Evolutionary conservation across 208 protist genomes (phyloP), one percentile per base, ranked within the genome.

Genomic region (Herpetomonas tarakana): DNA sequence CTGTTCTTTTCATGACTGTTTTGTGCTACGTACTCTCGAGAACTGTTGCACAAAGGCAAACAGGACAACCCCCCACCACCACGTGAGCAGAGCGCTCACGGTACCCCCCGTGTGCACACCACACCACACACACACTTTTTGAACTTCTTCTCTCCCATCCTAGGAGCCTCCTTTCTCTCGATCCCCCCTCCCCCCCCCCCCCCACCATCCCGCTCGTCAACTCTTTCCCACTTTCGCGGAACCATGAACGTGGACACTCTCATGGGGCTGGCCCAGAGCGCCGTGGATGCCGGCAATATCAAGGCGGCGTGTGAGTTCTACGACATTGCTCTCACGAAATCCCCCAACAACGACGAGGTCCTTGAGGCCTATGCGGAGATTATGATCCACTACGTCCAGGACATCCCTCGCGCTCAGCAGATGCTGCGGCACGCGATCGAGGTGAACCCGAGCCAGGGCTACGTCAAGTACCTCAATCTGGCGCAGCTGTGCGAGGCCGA

Each of bases 351-450:
- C 65, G 85, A 86, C 49, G 88, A 94, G 49, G 82, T 97, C 28
- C 58, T 97, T n/a, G 92, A 97, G 76, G 86, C 88, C 14, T 94
- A 95, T 53, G 92, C 87, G 50, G 89, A 97, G 58, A 78, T 96
- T 28, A 81, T 97, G 78, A 84, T 97, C n/a, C 86, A 94, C 68
- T 76, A 86, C 63, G 73, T 71, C 12, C 71, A 83, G 45, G 83
- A 94, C 57, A 53, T 83, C 21, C 53, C 68, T 19, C 76, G 83
- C 16, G 91, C 91, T 0, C 74, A 88, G 73, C 78, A 93, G 65
- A 78, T 96, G 69, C 78, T 97, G 25, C 74, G 71, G 2, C 83
- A 96, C 57, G 88, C 88, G 21, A 97, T 97, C 58, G 73, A 86
- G 24, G 51, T 94, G 12, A 85, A 83, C 52, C 89, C 89, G 7